Base-by-base conservation (phyloP, 2,329 filamentous ascomycete species). In the Geosmithia morbida region DNA sequence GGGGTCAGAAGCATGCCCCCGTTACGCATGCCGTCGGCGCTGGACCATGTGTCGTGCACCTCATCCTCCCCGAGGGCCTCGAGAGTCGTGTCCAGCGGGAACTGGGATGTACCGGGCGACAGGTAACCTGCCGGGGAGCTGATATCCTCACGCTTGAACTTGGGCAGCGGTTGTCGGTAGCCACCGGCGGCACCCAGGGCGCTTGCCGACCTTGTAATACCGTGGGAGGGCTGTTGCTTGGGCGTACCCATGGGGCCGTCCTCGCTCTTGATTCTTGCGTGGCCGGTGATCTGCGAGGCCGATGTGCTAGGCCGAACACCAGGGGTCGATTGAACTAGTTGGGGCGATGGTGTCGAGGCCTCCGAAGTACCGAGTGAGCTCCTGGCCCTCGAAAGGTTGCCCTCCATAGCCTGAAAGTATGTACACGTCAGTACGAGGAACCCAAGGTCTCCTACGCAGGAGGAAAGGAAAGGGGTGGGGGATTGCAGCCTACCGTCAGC, bases 351-450 rank as follows among this genome's bases (percentile, higher is more conserved):
- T 1, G 72, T 75, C 17, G 74, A 77, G 10, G 65, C 65, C 49
- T 71, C 69, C 2, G 61, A 57, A 50, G 63, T 52, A 63, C 65
- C 57, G 69, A 87, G 69, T 10, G 83, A 82, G 52, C 76, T 79
- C 55, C 87, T 78, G 29, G 87, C 89, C 51, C 87, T 82, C 49
- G 75, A 82, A 18, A 96, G 70, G 55, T 96, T 96, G 39, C 84
- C 87, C 65, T 96, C 90, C 88, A 96, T 95, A 30, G 86, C 85
- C 87, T 94, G 61, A 19, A 45, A 19, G 45, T 39, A 29, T 40
- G 22, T 26, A 26, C 22, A 26, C 29, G 42, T 57, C 48, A 55
- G 54, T 47, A 48, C 18, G 8, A 17, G n/a, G 14, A 42, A 22
- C 8, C 17, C 19, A 43, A 20, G 6, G 14, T 8, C 10, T 39